A percentile compares a stretch with the other conserved stretches of the same genome.
Conservation (phyloP, 257 asterid species). For the Coffea canephora region DNA sequence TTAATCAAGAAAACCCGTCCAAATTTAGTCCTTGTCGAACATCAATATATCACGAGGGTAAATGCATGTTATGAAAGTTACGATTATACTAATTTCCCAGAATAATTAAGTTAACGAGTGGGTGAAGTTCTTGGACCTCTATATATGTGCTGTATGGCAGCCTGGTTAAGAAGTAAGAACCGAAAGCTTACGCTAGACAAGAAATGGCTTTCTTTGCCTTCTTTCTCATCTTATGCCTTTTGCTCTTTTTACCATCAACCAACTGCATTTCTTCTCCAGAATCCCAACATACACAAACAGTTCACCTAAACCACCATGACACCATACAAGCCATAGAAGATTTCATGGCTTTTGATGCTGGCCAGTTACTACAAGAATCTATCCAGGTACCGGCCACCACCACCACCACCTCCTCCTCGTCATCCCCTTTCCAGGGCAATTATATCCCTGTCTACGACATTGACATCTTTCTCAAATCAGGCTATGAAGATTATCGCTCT, state of each 20-base stretch:
- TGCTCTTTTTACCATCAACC: background rate
- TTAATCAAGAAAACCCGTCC: too few relatives aligned
- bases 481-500: background rate
- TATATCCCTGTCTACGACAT: background rate
- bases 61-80: too few relatives aligned
- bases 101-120: too few relatives aligned
- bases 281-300: background rate
- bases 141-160: background rate
- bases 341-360: conserved; percentile 1
- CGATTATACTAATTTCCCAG: too few relatives aligned
- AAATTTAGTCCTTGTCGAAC: too few relatives aligned
- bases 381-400: background rate
- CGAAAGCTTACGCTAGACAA: background rate
- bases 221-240: background rate
- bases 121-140: background rate
- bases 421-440: background rate
- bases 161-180: background rate
- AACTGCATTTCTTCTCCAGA: background rate
- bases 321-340: background rate
- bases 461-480: background rate
- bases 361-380: background rate
- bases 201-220: background rate
- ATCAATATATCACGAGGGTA: too few relatives aligned
- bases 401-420: background rate
- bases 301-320: background rate